Evolutionary conservation across 768 basidiomycete genomes (phyloP).

Genomic region (Strobilomyces dryophilus): DNA sequence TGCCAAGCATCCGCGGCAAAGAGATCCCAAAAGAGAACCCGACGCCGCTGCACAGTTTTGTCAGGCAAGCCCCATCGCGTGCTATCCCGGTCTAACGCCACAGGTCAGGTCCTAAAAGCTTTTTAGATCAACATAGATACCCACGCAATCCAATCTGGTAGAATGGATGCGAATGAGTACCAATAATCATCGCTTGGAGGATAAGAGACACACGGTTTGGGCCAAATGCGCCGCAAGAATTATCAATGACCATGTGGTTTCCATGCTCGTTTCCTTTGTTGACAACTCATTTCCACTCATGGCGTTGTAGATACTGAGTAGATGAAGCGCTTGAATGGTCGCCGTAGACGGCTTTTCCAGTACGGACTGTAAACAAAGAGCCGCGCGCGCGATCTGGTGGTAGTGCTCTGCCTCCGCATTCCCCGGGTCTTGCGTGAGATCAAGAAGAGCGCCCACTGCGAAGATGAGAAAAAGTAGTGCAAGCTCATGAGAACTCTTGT

Average conservation of each 20-base stretch:
- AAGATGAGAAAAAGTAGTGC: slow-evolving; percentile 48
- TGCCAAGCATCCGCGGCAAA: slow-evolving; percentile 70
- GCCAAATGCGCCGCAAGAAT: slow-evolving; percentile 63
- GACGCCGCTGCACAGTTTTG: slow-evolving; percentile 60
- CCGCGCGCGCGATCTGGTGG: slow-evolving; percentile 60
- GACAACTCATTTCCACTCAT: slow-evolving; percentile 61
- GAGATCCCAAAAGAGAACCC: slow-evolving; percentile 74
- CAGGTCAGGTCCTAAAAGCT: slow-evolving; percentile 7
- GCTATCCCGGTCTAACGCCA: slow-evolving; percentile 53
- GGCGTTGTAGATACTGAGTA: slow-evolving; percentile 66
- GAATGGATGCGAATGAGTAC: slow-evolving; percentile 14
- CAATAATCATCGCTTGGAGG: slow-evolving; percentile 1
- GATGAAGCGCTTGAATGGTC: slow-evolving; percentile 65
- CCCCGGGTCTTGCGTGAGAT: slow-evolving; percentile 27
- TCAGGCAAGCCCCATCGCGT: slow-evolving; percentile 58
- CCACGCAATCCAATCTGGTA: slow-evolving; percentile 64
- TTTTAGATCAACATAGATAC: slow-evolving; percentile 26
- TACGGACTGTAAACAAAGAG: slow-evolving; percentile 63
- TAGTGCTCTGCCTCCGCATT: slow-evolving; percentile 55
- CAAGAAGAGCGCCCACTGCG: slow-evolving; percentile 50
- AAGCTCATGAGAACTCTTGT: slow-evolving; percentile 45
- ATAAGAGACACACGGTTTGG: slow-evolving; percentile 50
- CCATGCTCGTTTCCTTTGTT: slow-evolving; percentile 62
- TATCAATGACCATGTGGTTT: slow-evolving; percentile 65
- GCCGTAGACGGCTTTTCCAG: slow-evolving; percentile 67